These are phyloP conservation scores for Uronychia binucleata DNA, from an alignment of 73 alveolate genomes.

Conservation along the genomic window DNA sequence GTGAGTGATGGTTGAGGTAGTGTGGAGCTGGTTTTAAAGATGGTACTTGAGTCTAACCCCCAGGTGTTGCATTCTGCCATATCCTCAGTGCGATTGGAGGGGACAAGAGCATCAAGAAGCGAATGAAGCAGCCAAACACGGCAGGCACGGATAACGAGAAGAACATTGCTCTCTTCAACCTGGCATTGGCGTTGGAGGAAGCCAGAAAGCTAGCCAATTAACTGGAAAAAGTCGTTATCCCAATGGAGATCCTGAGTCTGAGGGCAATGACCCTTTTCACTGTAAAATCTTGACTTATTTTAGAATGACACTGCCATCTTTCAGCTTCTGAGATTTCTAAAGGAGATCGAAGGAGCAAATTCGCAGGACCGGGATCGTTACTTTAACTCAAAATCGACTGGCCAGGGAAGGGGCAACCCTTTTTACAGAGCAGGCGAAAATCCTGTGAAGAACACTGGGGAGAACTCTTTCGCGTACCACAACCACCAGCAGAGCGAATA, in stretches of 20 bases:
- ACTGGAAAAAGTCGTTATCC: background rate
- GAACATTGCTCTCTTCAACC: background rate
- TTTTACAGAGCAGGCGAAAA: background rate
- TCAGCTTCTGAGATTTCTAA: background rate
- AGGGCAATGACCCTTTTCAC: background rate
- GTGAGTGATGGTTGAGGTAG: constrained; percentile 1
- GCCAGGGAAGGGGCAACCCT: background rate
- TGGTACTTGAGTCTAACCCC: too few relatives aligned
- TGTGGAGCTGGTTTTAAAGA: too few relatives aligned
- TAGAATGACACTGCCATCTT: background rate
- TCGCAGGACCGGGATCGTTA: background rate
- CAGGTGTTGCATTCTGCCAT: too few relatives aligned
- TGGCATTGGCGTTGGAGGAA: background rate
- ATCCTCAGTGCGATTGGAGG: too few relatives aligned
- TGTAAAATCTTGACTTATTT: background rate
- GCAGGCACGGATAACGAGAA: too few relatives aligned
- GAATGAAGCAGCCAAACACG: too few relatives aligned
- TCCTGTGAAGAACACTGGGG: background rate
- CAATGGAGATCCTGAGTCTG: background rate
- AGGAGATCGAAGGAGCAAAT: background rate
- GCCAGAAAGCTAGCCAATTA: background rate
- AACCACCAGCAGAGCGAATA: background rate
- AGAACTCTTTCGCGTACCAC: too few relatives aligned
- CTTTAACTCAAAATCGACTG: background rate
- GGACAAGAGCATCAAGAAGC: too few relatives aligned